A percentile compares a stretch with the other conserved stretches of the same genome.
phyloP scores from a whole-genome alignment of 129 eudicot genomes.

The Flaveria brownii region DNA sequence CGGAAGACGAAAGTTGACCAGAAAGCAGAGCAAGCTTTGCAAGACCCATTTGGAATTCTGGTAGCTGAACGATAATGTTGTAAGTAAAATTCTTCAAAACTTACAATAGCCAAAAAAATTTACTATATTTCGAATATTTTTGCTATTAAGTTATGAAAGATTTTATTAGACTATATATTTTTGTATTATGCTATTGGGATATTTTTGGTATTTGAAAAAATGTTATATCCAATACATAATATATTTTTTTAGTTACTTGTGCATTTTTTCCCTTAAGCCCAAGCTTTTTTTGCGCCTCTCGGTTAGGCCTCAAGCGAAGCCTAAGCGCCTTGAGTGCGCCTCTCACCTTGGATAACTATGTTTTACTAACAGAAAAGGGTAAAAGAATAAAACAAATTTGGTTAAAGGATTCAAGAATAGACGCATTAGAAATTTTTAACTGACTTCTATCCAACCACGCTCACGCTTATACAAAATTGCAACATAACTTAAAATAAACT shows the following conservation, averaged over 20 bases:
- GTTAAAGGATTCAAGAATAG: constrained; percentile 17
- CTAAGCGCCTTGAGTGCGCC: too few species aligned
- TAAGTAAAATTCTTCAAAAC: constrained; percentile 30
- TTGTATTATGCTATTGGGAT: too few species aligned
- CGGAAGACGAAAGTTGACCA: constrained; percentile 71
- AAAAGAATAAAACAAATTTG: constrained; percentile 17
- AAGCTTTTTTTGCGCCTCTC: too few species aligned
- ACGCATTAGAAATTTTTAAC: not conserved
- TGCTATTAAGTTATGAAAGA: too few species aligned
- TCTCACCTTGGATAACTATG: too few species aligned
- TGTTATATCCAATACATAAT: too few species aligned
- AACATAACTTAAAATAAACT: constrained; percentile 1
- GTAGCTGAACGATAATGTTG: constrained; percentile 58
- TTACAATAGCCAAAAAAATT: not conserved
- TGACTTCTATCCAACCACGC: constrained; percentile 12
- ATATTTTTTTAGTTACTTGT: too few species aligned
- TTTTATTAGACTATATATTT: too few species aligned
- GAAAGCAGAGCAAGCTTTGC: constrained; percentile 81
- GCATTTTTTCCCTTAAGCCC: too few species aligned
- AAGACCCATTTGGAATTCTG: constrained; percentile 93
- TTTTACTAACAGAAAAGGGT: not conserved
- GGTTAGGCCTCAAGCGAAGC: too few species aligned
- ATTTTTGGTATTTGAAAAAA: too few species aligned
- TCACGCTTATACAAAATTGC: constrained; percentile 28
- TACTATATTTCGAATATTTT: not conserved